Conservation (phyloP, 1,284 basidiomycete genomes). For the Fomitiporia mediterranea region DNA sequence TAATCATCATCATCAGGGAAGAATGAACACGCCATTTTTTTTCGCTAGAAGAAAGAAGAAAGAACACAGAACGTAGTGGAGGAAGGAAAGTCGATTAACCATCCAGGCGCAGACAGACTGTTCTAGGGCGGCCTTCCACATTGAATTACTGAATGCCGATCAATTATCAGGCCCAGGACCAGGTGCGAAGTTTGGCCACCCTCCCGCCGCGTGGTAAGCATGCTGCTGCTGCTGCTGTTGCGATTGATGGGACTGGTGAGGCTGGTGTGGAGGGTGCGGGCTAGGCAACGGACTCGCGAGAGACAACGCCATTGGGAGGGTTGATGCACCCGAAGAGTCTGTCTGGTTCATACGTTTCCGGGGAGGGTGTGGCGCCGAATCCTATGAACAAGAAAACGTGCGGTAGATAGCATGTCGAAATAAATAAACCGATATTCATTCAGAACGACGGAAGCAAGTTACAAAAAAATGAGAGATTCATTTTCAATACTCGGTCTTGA, state of each 20-base stretch:
- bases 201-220: neutral
- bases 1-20: too few species aligned
- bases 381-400: neutral
- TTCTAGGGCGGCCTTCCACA: too few species aligned
- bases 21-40: too few species aligned
- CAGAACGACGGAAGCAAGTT: too few species aligned
- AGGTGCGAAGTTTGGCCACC: neutral
- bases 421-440: too few species aligned
- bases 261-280: neutral
- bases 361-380: slow-evolving; percentile 5
- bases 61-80: too few species aligned
- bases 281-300: neutral
- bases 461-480: neutral
- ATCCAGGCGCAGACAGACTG: too few species aligned
- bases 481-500: neutral
- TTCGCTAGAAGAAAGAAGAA: too few species aligned
- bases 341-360: slow-evolving; percentile 16
- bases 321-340: neutral
- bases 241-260: neutral
- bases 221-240: slow-evolving; percentile 3
- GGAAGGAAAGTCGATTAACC: too few species aligned
- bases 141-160: too few species aligned
- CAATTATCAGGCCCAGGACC: neutral
- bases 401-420: too few species aligned
- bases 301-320: neutral